Evolutionary conservation across 2,329 filamentous ascomycete species (phyloP).

Genomic region (Alternaria alternata): DNA sequence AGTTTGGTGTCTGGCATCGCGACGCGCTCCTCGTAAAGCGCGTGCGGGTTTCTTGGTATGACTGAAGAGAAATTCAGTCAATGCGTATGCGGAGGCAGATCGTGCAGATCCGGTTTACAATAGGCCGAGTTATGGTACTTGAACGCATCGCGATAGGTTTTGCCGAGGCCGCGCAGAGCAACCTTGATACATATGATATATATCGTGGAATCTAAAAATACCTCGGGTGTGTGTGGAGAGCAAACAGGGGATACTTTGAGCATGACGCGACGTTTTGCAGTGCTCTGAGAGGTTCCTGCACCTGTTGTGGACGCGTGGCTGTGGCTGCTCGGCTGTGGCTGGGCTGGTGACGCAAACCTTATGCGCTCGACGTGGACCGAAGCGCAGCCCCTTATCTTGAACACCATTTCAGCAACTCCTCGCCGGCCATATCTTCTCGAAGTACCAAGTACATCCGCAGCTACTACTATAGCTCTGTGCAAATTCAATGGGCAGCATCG

Average conservation of each 20-base stretch:
- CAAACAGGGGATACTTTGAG: neutral
- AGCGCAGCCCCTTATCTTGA: neutral
- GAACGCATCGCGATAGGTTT: slow-evolving; percentile 10
- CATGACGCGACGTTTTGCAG: neutral
- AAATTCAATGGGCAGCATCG: neutral
- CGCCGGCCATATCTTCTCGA: neutral
- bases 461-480: neutral
- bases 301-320: slow-evolving; percentile 16
- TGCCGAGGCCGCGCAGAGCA: neutral
- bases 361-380: neutral
- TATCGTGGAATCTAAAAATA: slow-evolving; percentile 14
- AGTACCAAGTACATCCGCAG: neutral
- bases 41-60: slow-evolving; percentile 15
- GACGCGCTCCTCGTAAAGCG: slow-evolving; percentile 15
- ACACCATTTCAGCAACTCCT: neutral
- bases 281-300: slow-evolving; percentile 1
- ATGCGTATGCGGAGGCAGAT: slow-evolving; percentile 12
- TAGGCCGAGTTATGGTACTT: slow-evolving; percentile 9
- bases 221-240: neutral
- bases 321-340: slow-evolving; percentile 17
- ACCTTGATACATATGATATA: slow-evolving; percentile 1
- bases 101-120: slow-evolving; percentile 15
- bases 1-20: slow-evolving; percentile 10
- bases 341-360: slow-evolving; percentile 14
- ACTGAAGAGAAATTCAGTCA: slow-evolving; percentile 16